Conservation (phyloP, 192 early-diverging fungal species). For the Dissophora ornata region DNA sequence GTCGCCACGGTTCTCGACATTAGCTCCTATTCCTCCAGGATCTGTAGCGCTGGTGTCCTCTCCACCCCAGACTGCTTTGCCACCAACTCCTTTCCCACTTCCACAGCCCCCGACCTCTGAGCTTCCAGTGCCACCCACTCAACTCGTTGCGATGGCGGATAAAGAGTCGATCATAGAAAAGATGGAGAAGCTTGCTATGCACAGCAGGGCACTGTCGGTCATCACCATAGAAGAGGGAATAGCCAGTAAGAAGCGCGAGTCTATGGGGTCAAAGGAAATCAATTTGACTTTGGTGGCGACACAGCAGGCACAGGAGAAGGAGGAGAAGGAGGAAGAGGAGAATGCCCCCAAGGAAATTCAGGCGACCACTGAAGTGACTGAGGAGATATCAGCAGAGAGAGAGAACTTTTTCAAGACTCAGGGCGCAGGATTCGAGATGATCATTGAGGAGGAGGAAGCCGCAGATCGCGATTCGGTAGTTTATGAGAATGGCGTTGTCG, state of each 20-base stretch:
- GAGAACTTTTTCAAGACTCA: neutral
- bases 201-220: no score
- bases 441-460: constrained; percentile 31
- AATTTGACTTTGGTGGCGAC: no score
- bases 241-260: no score
- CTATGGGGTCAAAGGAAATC: no score
- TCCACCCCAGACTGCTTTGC: constrained; percentile 36
- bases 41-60: constrained; percentile 3
- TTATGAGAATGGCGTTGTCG: neutral
- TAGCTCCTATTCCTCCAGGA: constrained; percentile 17
- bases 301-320: no score
- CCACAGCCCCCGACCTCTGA: no score
- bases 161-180: no score
- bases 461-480: neutral
- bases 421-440: constrained; percentile 16
- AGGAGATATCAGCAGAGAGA: no score
- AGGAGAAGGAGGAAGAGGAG: neutral
- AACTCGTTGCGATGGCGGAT: neutral
- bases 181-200: no score
- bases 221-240: no score
- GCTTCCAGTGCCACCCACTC: neutral
- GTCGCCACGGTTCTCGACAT: constrained; percentile 12
- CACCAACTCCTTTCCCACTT: constrained; percentile 14
- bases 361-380: no score
- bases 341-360: neutral